Percentiles rank a stretch among this genome's conserved stretches.
phyloP scores from a whole-genome alignment of 1,284 basidiomycete genomes.

The Tilletia indica region DNA sequence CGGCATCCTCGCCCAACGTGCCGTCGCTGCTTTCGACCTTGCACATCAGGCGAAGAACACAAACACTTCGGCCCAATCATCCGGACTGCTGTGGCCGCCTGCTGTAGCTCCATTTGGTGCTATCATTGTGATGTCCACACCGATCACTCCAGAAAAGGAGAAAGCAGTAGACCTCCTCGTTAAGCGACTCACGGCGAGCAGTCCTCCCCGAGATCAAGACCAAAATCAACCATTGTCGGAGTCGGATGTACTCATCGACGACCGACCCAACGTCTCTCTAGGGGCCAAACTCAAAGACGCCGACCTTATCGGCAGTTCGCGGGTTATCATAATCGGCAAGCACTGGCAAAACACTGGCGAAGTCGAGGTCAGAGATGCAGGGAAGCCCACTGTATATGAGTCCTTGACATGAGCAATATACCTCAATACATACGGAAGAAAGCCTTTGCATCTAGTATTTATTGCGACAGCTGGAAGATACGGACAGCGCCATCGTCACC shows the following conservation, averaged over 20 bases:
- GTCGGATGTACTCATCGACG: slow-evolving; percentile 50
- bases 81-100: slow-evolving; percentile 49
- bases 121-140: slow-evolving; percentile 28
- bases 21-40: slow-evolving; percentile 20
- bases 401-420: not conserved
- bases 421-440: no score
- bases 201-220: not conserved
- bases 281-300: slow-evolving; percentile 54
- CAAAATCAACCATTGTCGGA: not conserved
- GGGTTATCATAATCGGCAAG: slow-evolving; percentile 48
- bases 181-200: not conserved
- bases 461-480: not conserved
- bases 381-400: not conserved
- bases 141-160: slow-evolving; percentile 20
- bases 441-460: no score
- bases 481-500: slow-evolving; percentile 8
- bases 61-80: not conserved
- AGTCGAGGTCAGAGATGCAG: slow-evolving; percentile 35
- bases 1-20: slow-evolving; percentile 50
- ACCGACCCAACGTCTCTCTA: slow-evolving; percentile 36
- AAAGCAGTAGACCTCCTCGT: slow-evolving; percentile 17
- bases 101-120: slow-evolving; percentile 45
- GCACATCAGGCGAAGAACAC: slow-evolving; percentile 13
- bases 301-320: slow-evolving; percentile 52
- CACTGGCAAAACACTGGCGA: slow-evolving; percentile 33